Base-by-base conservation (phyloP, 192 early-diverging fungal species). In the Phlyctochytrium arcticum region DNA sequence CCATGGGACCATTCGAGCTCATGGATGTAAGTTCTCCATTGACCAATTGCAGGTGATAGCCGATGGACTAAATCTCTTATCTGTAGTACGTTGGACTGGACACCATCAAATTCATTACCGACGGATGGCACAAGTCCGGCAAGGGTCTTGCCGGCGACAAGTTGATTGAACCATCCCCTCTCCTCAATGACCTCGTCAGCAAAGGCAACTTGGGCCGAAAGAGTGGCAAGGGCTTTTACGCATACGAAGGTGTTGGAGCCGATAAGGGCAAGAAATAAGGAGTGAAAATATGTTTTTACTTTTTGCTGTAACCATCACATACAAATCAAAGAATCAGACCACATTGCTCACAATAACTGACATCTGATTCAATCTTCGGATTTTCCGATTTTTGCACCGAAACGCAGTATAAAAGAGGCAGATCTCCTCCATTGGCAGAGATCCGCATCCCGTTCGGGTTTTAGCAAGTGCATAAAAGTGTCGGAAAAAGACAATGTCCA, bases 101-200 rank as follows among this genome's bases (percentile, higher is more conserved):
- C 82, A 98, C 95, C 27, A 86, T 88, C 72, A 93, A 96, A 79
- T 96, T 89, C 74, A 98, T 98, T 73, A 86, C 86, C 29, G 93
- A 96, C 58, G 95, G 95, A 42, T 96, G 95, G 95, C 79, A 88
- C 79, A 83, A 86, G 76, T 80, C 80, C 55, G 92, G 92, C 57
- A 80, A 87, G 49, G 86, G 92, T 35, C 85, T 96, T 27, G 69
- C 77, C 67, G 88, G 89, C 62, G 76, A 85, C 67, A 70, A 78
- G 69, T 71, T 93, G 60, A 89, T 93, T 37, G 78, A 69, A 4
- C 83, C 92, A n/a, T 83, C 85, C 67, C 66, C 77, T 66, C 68
- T 84, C 29, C 75, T 96, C 29, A 78, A 91, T 63, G 82, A 90
- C 37, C 78, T 92, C 47, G 92, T 95, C 32, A 71, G 61, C 15